Percentiles rank a stretch among this genome's conserved stretches.
phyloP scores from a whole-genome alignment of 768 basidiomycete species.

The Suillus lakei region DNA sequence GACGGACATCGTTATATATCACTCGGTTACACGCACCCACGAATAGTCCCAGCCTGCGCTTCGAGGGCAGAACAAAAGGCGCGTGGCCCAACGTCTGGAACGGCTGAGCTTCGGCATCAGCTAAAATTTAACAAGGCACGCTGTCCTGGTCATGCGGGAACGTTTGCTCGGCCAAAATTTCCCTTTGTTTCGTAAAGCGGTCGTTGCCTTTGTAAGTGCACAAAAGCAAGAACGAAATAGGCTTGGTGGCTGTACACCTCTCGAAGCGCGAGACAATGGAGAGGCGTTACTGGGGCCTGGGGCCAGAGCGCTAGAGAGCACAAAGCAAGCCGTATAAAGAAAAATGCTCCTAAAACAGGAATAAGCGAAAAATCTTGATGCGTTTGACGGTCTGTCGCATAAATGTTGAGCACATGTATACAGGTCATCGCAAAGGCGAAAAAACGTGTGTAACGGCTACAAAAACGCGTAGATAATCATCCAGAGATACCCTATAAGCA shows the following conservation, averaged over 20 bases:
- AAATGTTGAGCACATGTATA: background rate
- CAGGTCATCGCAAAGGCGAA: background rate
- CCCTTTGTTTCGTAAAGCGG: constrained; percentile 31
- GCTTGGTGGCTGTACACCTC: constrained; percentile 15
- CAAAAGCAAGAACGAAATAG: constrained; percentile 25
- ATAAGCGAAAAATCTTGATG: background rate
- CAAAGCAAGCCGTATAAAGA: background rate
- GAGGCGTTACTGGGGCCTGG: constrained; percentile 21
- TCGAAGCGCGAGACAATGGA: constrained; percentile 33
- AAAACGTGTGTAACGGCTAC: constrained; percentile 5
- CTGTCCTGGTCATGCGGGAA: background rate
- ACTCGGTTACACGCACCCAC: constrained; percentile 31
- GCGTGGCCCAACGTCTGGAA: constrained; percentile 16
- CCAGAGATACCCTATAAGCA: constrained; percentile 9
- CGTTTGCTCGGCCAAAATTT: constrained; percentile 9
- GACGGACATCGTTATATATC: constrained; percentile 24
- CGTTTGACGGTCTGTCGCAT: background rate
- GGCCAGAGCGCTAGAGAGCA: background rate
- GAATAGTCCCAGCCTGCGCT: background rate
- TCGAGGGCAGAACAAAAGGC: constrained; percentile 37
- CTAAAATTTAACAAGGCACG: constrained; percentile 8
- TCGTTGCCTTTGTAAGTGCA: constrained; percentile 32
- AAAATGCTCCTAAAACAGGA: background rate
- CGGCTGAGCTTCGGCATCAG: constrained; percentile 11
- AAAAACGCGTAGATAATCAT: constrained; percentile 6